Base-by-base conservation (phyloP, 2,329 filamentous ascomycete genomes). In the Thermothelomyces thermophilus region DNA sequence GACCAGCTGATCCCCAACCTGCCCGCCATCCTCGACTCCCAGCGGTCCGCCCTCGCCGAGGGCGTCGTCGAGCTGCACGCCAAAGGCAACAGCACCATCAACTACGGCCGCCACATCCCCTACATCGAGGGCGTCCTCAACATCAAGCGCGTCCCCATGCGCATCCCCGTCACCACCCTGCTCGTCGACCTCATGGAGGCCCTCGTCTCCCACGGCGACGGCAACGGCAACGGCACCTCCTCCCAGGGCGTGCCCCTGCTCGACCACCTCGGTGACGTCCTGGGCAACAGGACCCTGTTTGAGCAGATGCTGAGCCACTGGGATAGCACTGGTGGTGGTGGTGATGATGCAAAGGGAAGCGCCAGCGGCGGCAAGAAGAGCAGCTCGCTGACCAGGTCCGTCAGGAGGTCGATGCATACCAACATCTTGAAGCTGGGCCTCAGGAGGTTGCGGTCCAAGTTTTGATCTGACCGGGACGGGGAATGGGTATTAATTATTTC, bases 71-170 rank as follows among this genome's bases (percentile, higher is more conserved):
- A 66, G 51, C 60, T 75, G 36, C 67, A 65, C 41, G 66, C 68
- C 3, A 66, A 66, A 0, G 72, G 72, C 3, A 73, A 73, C 42
- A 51, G 64, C 1, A 71, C 71, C 1, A 56, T 68, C 0, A 64
- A 70, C 36, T 65, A 73, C 31, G 72, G 72, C 2, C 16, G 69
- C 51, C 70, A 68, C 49, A 70, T 76, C 40, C 55, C 58, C 1
- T 76, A 70, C 45, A 57, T 72, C n/a, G 72, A 76, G 48, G 58
- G 64, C 1, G 65, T 75, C 7, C 59, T 76, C 34, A 69, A 69
- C 50, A 63, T 61, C 0, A 67, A 70, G 35, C 63, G 57, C 1
- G 60, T 75, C 5, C 54, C 60, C 0, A 62, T 69, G 7, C 58
- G 59, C 0, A 57, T 70, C 1, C 65, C 72, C 0, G 66, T 73